phyloP scores from a whole-genome alignment of 768 basidiomycete species.

The Phlebiopsis gigantea region DNA sequence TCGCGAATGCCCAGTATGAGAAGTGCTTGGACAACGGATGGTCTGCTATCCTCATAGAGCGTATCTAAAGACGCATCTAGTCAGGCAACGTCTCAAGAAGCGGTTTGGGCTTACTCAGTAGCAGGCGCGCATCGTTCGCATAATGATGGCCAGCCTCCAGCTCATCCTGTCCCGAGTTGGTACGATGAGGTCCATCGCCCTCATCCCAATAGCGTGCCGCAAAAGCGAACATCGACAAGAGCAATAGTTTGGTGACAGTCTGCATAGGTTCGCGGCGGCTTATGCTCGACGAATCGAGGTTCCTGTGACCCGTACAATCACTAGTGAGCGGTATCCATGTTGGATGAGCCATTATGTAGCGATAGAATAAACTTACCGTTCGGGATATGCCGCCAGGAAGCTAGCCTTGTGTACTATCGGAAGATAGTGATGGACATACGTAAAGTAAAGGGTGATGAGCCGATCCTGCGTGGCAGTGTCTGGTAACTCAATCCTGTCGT shows the following conservation, averaged over 20 bases:
- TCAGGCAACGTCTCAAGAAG: no score
- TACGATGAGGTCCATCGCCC: constrained; percentile 19
- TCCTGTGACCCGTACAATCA: background rate
- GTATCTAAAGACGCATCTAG: constrained; percentile 38
- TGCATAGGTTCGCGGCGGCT: constrained; percentile 54
- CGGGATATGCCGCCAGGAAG: constrained; percentile 55
- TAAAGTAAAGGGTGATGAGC: constrained; percentile 73
- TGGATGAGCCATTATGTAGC: background rate
- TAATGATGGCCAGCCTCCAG: constrained; percentile 69
- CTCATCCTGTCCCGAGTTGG: constrained; percentile 37
- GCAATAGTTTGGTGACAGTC: constrained; percentile 54
- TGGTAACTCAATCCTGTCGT: constrained; percentile 44
- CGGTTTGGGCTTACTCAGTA: constrained; percentile 46
- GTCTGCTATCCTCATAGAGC: constrained; percentile 60
- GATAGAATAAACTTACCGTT: constrained; percentile 5
- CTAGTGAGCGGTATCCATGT: background rate
- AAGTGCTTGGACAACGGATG: constrained; percentile 76
- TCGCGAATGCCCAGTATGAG: constrained; percentile 78
- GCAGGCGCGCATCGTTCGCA: constrained; percentile 52
- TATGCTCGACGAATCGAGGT: constrained; percentile 20
- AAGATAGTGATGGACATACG: constrained; percentile 77
- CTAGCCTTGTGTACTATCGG: constrained; percentile 73
- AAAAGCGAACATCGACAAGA: constrained; percentile 78
- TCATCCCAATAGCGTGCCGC: constrained; percentile 57
- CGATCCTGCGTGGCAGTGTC: constrained; percentile 57